Evolutionary conservation across 129 eudicot species (phyloP).

Genomic region (Pseudognaphalium luteoalbum): DNA sequence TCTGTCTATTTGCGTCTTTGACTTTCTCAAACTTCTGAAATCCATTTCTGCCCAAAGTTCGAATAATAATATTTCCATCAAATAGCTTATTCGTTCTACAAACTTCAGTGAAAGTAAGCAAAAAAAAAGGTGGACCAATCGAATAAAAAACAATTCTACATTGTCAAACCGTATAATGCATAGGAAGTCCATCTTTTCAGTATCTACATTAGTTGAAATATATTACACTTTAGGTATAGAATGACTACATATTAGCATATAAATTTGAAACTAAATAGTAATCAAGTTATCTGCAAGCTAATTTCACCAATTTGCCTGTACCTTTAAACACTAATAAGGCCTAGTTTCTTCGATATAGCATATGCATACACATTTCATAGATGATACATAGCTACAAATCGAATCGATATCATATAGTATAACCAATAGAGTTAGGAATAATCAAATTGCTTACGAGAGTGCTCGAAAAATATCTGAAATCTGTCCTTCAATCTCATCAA

Average conservation of each 20-base stretch:
- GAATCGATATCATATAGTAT: not conserved
- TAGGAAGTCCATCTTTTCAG: not conserved
- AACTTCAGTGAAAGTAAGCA: not conserved
- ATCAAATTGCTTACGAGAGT: conserved; percentile 62
- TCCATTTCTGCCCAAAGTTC: conserved; percentile 65
- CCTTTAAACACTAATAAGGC: not conserved
- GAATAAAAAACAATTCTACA: too few relatives aligned
- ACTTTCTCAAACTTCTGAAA: conserved; percentile 92
- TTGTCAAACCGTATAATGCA: too few relatives aligned
- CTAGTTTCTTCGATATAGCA: not conserved
- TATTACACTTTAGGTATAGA: too few relatives aligned
- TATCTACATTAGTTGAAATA: not conserved
- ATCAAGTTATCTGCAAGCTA: not conserved
- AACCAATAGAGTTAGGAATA: not conserved
- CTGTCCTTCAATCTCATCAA: conserved; percentile 89
- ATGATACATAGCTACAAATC: not conserved
- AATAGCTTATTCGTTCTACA: not conserved
- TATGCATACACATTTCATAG: not conserved
- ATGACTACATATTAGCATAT: not conserved
- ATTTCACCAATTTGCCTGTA: not conserved
- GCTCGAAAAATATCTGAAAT: conserved; percentile 84
- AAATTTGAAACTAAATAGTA: not conserved
- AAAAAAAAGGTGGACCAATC: not conserved
- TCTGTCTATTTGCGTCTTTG: conserved; percentile 81
- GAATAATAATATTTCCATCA: conserved; percentile 20